Evolutionary conservation across 1,139 yeast species (phyloP).

Genomic region (Nakaseomyces bracarensis): DNA sequence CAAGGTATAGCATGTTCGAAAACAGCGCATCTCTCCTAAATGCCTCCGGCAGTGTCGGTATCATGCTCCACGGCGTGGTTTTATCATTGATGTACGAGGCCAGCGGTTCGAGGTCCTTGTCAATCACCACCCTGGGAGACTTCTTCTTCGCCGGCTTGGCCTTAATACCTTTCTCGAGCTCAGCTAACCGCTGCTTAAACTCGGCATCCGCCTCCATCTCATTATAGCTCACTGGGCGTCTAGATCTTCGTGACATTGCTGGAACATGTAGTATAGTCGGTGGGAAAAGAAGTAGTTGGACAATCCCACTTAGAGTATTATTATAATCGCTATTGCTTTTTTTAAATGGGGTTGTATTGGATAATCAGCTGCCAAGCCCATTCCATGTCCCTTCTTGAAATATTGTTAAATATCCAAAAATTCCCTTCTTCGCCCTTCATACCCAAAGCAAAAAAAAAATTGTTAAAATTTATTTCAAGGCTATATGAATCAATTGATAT

Average conservation of each 20-base stretch:
- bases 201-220: conserved; percentile 31
- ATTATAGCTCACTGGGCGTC: conserved; percentile 28
- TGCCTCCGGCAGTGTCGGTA: conserved; percentile 28
- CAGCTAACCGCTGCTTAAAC: neutral
- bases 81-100: conserved; percentile 19
- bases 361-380: no score
- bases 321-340: no score
- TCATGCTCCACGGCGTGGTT: conserved; percentile 26
- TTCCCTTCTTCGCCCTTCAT: no score
- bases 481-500: no score
- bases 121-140: conserved; percentile 1
- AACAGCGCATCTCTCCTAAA: conserved; percentile 27
- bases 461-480: no score
- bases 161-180: neutral
- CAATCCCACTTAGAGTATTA: no score
- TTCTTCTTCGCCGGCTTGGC: neutral
- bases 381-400: no score
- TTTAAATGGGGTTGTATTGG: no score
- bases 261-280: no score
- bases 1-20: conserved; percentile 34
- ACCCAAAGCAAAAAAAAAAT: no score
- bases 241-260: conserved; percentile 13
- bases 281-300: no score
- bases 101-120: conserved; percentile 1
- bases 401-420: no score